A percentile compares a stretch with the other conserved stretches of the same genome.
These are phyloP conservation scores for Musa balbisiana DNA, from an alignment of 202 grass and related monocot genomes.

Conservation along the genomic window DNA sequence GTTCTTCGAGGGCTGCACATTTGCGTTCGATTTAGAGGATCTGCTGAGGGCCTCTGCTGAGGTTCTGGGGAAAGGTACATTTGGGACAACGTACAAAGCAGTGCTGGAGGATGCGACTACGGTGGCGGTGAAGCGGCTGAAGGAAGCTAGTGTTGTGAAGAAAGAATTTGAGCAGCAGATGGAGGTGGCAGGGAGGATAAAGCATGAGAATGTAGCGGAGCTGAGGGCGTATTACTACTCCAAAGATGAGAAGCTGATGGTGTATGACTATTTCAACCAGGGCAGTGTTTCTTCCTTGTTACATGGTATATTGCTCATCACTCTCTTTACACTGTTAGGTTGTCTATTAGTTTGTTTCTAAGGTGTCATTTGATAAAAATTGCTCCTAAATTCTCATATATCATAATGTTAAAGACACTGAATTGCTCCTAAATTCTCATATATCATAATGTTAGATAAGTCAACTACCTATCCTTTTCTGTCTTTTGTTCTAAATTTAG, in stretches of 20 bases:
- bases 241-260: constrained; percentile 97
- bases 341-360: not conserved
- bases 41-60: constrained; percentile 86
- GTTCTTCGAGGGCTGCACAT: constrained; percentile 66
- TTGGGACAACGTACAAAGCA: constrained; percentile 80
- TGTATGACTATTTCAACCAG: constrained; percentile 62
- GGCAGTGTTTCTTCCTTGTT: constrained; percentile 84
- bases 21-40: constrained; percentile 88
- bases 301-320: constrained; percentile 46
- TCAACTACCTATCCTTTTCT: not conserved
- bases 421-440: not conserved
- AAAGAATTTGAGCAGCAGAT: constrained; percentile 98
- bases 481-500: not conserved
- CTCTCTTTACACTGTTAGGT: not conserved
- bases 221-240: constrained; percentile 95
- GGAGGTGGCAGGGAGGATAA: constrained; percentile 69
- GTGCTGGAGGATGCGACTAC: constrained; percentile 76
- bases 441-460: not conserved
- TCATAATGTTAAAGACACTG: too few relatives aligned
- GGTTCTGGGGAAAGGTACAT: constrained; percentile 81
- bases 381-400: too few relatives aligned
- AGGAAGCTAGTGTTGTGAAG: constrained; percentile 63
- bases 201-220: constrained; percentile 61
- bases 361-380: not conserved
- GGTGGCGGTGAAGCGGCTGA: constrained; percentile 85